These are phyloP conservation scores for Prinsepia uniflora DNA, from an alignment of 306 rosid species.

Conservation along the genomic window DNA sequence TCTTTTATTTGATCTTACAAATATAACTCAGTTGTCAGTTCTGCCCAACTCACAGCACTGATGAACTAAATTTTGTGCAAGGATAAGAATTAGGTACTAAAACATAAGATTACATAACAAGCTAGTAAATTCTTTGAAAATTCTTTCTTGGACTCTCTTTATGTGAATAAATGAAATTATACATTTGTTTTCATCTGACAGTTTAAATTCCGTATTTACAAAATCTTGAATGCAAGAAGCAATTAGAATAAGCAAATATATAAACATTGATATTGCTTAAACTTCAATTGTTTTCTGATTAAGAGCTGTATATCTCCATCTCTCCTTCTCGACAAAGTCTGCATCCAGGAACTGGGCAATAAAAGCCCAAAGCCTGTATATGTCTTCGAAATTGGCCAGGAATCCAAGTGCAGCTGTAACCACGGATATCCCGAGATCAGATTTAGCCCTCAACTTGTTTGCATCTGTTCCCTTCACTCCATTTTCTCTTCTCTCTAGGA, in stretches of 20 bases:
- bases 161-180: conserved; percentile 11
- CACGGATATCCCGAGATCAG: conserved; percentile 59
- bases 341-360: conserved; percentile 89
- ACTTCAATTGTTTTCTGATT: conserved; percentile 76
- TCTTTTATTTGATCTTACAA: neutral
- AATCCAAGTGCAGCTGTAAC: conserved; percentile 89
- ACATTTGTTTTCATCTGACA: neutral
- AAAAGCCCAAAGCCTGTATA: conserved; percentile 79
- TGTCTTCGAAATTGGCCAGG: conserved; percentile 70
- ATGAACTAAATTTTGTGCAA: neutral
- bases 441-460: conserved; percentile 35
- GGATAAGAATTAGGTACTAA: neutral
- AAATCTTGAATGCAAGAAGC: conserved; percentile 16
- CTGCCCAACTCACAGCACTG: conserved; percentile 1
- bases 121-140: neutral
- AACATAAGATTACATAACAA: neutral
- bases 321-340: conserved; percentile 89
- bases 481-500: conserved; percentile 46
- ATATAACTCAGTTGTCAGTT: neutral
- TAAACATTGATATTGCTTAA: conserved; percentile 12
- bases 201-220: conserved; percentile 19
- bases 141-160: conserved; percentile 1
- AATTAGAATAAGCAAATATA: conserved; percentile 27
- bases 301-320: conserved; percentile 91
- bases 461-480: conserved; percentile 22